phyloP scores from a whole-genome alignment of 2,329 filamentous ascomycete species.

The Stagonosporopsis chrysanthemi region DNA sequence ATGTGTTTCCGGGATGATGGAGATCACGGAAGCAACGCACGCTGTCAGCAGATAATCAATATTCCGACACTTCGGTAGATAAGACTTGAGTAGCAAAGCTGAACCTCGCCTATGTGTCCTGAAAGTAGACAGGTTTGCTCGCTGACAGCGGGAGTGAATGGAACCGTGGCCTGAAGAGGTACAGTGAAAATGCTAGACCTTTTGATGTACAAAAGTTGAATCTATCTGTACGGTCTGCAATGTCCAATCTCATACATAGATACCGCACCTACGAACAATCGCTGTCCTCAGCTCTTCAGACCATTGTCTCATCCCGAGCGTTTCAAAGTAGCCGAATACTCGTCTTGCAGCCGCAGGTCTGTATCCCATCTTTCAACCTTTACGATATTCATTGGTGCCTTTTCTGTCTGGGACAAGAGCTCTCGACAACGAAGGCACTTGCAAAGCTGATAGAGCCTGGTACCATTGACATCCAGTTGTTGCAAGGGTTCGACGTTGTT shows the following conservation, averaged over 20 bases:
- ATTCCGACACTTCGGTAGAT: constrained; percentile 3
- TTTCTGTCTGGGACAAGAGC: not conserved
- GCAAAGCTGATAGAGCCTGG: not conserved
- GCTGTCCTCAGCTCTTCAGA: not conserved
- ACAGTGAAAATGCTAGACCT: not conserved
- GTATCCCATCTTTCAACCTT: not conserved
- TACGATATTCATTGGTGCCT: not conserved
- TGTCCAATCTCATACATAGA: not conserved
- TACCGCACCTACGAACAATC: not conserved
- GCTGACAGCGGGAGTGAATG: constrained; percentile 2
- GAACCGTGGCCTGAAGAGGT: not conserved
- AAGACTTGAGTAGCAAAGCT: not conserved
- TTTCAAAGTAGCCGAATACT: not conserved
- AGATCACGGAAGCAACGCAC: constrained; percentile 6
- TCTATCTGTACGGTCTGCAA: not conserved
- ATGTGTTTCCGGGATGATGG: constrained; percentile 17
- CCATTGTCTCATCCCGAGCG: not conserved
- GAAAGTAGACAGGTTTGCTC: constrained; percentile 1
- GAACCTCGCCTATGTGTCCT: constrained; percentile 2
- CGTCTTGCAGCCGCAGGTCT: not conserved
- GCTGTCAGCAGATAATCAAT: constrained; percentile 8
- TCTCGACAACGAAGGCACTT: not conserved
- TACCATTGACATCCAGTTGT: not conserved
- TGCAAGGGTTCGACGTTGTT: not conserved
- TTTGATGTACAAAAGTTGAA: not conserved